phyloP scores from a whole-genome alignment of 2,329 filamentous ascomycete species.

The Trichoderma hamatum region DNA sequence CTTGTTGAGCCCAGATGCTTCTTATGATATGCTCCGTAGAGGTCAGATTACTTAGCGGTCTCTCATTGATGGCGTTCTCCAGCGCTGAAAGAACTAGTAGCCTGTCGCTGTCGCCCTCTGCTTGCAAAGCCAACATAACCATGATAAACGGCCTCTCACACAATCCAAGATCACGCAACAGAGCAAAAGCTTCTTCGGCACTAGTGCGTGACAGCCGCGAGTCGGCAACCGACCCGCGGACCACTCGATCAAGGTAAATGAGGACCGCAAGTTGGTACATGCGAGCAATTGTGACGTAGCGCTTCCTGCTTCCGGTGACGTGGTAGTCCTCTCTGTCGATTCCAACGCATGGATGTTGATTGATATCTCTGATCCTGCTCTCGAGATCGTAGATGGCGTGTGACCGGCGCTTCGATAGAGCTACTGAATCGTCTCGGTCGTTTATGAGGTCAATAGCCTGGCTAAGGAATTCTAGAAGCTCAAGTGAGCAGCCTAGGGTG shows the following conservation, averaged over 20 bases:
- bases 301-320: slow-evolving; percentile 14
- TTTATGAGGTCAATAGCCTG: slow-evolving; percentile 15
- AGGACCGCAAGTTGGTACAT: slow-evolving; percentile 25
- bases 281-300: slow-evolving; percentile 15
- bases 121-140: slow-evolving; percentile 18
- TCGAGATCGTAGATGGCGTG: slow-evolving; percentile 17
- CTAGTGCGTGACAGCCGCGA: slow-evolving; percentile 15
- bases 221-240: slow-evolving; percentile 9
- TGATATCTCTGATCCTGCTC: background rate
- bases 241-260: slow-evolving; percentile 25
- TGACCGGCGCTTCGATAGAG: slow-evolving; percentile 4
- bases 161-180: slow-evolving; percentile 8
- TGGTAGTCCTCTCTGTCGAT: slow-evolving; percentile 26
- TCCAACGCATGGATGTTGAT: slow-evolving; percentile 13
- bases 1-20: slow-evolving; percentile 23
- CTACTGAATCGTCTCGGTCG: background rate
- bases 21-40: slow-evolving; percentile 23
- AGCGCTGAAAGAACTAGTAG: slow-evolving; percentile 6
- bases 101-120: slow-evolving; percentile 14
- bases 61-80: slow-evolving; percentile 10
- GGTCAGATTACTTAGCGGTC: slow-evolving; percentile 18
- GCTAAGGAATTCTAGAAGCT: slow-evolving; percentile 19
- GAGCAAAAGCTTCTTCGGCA: slow-evolving; percentile 9
- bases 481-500: slow-evolving; percentile 23
- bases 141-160: slow-evolving; percentile 24